A percentile compares a stretch with the other conserved stretches of the same genome.
Evolutionary conservation across 495 filamentous ascomycete species (phyloP).

Genomic region (Lophium mytilinum): DNA sequence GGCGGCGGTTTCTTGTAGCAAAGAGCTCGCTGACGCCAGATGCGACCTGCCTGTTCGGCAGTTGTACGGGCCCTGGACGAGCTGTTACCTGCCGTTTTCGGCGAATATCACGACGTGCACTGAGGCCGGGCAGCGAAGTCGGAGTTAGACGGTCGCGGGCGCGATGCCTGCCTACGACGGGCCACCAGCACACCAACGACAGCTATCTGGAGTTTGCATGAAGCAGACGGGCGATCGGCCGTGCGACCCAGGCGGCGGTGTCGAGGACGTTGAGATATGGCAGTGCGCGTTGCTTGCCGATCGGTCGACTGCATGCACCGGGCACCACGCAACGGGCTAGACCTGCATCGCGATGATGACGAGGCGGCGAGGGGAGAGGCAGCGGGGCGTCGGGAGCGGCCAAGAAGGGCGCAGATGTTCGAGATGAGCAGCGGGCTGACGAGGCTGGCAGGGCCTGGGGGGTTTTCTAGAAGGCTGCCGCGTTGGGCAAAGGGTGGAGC

Average conservation of each 20-base stretch:
- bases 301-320: neutral
- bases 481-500: neutral
- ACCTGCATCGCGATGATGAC: neutral
- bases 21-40: neutral
- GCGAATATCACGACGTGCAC: neutral
- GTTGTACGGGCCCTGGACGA: too few relatives aligned
- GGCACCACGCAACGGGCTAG: neutral
- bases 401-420: neutral
- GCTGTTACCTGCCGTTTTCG: neutral
- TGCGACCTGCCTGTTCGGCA: neutral
- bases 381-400: neutral
- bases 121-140: neutral
- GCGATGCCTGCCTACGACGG: neutral
- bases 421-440: neutral
- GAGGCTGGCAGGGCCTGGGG: neutral
- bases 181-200: neutral
- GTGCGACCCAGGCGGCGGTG: neutral
- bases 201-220: neutral
- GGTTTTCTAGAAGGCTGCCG: neutral
- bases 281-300: neutral
- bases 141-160: too few relatives aligned
- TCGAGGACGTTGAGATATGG: neutral
- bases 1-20: neutral
- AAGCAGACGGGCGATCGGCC: neutral
- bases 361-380: neutral